Conservation (phyloP, 2,329 filamentous ascomycete species). For the Aspergillus nomiae region DNA sequence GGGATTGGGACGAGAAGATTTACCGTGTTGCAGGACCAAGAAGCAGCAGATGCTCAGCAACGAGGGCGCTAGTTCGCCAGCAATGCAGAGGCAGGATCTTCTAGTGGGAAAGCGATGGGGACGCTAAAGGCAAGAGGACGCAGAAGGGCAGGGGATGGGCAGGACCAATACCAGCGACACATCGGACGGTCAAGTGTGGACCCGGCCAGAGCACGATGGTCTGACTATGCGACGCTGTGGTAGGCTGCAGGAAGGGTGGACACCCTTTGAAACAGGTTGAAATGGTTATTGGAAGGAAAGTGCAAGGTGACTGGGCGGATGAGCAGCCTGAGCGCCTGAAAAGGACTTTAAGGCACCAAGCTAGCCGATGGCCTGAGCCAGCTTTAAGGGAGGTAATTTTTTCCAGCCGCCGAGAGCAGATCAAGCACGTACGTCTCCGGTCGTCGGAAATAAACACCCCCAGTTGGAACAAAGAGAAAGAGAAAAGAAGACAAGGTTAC, state of each 20-base stretch:
- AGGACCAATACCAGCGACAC: constrained; percentile 32
- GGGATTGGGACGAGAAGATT: constrained; percentile 22
- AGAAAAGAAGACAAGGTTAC: background rate
- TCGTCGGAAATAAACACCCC: constrained; percentile 12
- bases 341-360: constrained; percentile 19
- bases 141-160: constrained; percentile 22
- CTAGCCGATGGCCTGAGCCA: constrained; percentile 7
- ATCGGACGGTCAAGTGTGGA: constrained; percentile 27
- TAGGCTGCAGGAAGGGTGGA: constrained; percentile 2
- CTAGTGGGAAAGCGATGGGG: constrained; percentile 16
- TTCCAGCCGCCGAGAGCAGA: constrained; percentile 15
- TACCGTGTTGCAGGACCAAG: constrained; percentile 23
- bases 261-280: constrained; percentile 14
- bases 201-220: constrained; percentile 30
- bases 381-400: constrained; percentile 1
- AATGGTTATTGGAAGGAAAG: background rate
- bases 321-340: constrained; percentile 26
- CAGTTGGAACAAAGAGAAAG: background rate
- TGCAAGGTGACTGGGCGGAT: constrained; percentile 13
- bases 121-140: constrained; percentile 23
- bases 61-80: constrained; percentile 22
- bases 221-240: constrained; percentile 21
- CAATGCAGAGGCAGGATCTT: constrained; percentile 17
- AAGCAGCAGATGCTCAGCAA: constrained; percentile 22
- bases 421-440: constrained; percentile 18